Evolutionary conservation across 2,329 filamentous ascomycete species (phyloP).

Genomic region (Colletotrichum sp.): DNA sequence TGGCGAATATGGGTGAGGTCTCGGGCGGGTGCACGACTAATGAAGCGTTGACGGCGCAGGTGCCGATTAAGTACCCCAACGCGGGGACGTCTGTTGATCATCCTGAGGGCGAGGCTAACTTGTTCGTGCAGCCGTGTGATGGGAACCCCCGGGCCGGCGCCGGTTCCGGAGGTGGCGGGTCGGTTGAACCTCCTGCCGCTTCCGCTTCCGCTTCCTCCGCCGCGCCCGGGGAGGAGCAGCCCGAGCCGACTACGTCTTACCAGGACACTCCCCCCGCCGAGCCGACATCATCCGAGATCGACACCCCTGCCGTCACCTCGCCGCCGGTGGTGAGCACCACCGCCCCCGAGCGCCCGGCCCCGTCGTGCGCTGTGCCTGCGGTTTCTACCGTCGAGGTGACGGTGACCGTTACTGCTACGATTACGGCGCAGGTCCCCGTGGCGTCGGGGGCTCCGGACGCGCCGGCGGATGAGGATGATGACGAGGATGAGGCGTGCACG

Average conservation of each 20-base stretch:
- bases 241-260: neutral
- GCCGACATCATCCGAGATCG: neutral
- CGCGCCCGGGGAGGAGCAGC: neutral
- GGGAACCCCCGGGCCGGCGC: neutral
- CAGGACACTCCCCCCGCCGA: neutral
- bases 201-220: neutral
- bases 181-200: neutral
- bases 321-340: neutral
- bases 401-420: conserved; percentile 16
- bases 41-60: conserved; percentile 7
- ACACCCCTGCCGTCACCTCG: neutral
- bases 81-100: neutral
- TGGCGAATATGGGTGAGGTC: conserved; percentile 10
- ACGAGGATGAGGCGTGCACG: neutral
- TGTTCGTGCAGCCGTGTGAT: conserved; percentile 10
- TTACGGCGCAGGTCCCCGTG: neutral
- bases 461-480: neutral
- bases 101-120: conserved; percentile 1
- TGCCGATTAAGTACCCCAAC: neutral
- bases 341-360: neutral
- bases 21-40: conserved; percentile 7
- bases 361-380: neutral
- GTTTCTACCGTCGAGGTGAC: conserved; percentile 16
- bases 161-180: neutral
- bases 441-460: neutral